Evolutionary conservation across 177 flowering plant species (phyloP), one percentile per base, ranked within the genome.

Genomic region (Vitis hybrid): DNA sequence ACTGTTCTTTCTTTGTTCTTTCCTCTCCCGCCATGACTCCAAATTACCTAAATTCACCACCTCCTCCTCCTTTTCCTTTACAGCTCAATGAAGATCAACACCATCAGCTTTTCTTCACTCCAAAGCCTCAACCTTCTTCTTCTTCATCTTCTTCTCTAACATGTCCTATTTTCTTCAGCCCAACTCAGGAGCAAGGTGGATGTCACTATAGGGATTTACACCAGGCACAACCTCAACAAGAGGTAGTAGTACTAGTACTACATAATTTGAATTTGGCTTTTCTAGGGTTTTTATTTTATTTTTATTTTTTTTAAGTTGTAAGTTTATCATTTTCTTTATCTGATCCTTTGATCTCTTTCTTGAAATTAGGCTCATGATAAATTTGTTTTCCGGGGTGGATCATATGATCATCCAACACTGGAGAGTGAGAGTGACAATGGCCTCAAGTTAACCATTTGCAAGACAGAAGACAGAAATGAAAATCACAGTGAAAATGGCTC

Each of bases 1-100:
- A 55, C n/a, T 17, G 9, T 27, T 9, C 14, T 9, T 66, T 64
- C 53, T 21, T 53, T 46, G 58, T 69, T 70, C 73, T 71, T 69
- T 54, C 71, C 61, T 72, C 73, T 72, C 53, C 51, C 63, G 52
- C 73, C 30, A 78, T 82, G 82, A 78, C 76, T 80, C 68, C 81
- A 59, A 61, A 59, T 77, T 75, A 73, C 70, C 82, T 70, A 32
- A 74, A 75, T 67, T 70, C 84, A 61, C 49, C 63, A 35, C 51
- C 76, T 35, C 46, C 46, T 50, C 68, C 79, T 55, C 78, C 81
- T 74, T 77, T 80, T 57, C 69, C 66, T 60, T 58, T 63, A 49
- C 73, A 75, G 24, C 77, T 30, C 9, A 76, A 77, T 59, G 78
- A 80, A 52, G 82, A 80, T 73, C 79, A 79, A n/a, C 57, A 73